Conservation (phyloP, 73 alveolate species). For the Urostyla sp. region DNA sequence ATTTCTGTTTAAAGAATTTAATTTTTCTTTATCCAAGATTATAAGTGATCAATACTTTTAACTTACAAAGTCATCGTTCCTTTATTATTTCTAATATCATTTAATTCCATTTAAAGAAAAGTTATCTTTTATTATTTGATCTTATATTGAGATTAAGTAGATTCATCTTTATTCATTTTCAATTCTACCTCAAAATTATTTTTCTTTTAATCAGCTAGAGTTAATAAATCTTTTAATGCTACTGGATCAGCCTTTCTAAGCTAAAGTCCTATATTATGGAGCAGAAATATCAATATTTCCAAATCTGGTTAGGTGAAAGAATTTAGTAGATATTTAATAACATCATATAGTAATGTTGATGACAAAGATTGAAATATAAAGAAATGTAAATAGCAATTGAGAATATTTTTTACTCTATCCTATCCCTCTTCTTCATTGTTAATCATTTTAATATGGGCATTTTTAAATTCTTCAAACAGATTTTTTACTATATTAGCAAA, state of each 20-base stretch:
- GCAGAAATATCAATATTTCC: slow-evolving; percentile 53
- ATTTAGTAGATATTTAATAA: slow-evolving; percentile 36
- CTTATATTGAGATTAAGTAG: background rate
- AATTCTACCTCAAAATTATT: slow-evolving; percentile 1
- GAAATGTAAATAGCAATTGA: slow-evolving; percentile 68
- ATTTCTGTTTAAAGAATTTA: slow-evolving; percentile 52
- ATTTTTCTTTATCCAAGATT: slow-evolving; percentile 66
- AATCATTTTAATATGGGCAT: background rate
- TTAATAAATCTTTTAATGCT: slow-evolving; percentile 41
- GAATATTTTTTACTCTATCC: slow-evolving; percentile 22
- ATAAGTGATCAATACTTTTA: slow-evolving; percentile 48
- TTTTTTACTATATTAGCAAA: slow-evolving; percentile 44
- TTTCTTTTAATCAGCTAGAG: slow-evolving; percentile 52
- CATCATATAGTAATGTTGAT: slow-evolving; percentile 35
- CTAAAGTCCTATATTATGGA: slow-evolving; percentile 69
- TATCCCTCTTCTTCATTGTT: background rate
- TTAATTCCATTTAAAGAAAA: slow-evolving; percentile 58
- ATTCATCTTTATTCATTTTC: slow-evolving; percentile 23
- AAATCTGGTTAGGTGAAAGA: slow-evolving; percentile 57
- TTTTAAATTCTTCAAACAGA: slow-evolving; percentile 27
- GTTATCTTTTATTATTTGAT: slow-evolving; percentile 48
- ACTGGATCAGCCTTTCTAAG: slow-evolving; percentile 65
- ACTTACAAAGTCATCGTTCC: slow-evolving; percentile 38
- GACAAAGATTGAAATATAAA: slow-evolving; percentile 54
- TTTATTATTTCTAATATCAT: slow-evolving; percentile 66